phyloP scores from a whole-genome alignment of 169 alveolate species.

The Eimeria necatrix region DNA sequence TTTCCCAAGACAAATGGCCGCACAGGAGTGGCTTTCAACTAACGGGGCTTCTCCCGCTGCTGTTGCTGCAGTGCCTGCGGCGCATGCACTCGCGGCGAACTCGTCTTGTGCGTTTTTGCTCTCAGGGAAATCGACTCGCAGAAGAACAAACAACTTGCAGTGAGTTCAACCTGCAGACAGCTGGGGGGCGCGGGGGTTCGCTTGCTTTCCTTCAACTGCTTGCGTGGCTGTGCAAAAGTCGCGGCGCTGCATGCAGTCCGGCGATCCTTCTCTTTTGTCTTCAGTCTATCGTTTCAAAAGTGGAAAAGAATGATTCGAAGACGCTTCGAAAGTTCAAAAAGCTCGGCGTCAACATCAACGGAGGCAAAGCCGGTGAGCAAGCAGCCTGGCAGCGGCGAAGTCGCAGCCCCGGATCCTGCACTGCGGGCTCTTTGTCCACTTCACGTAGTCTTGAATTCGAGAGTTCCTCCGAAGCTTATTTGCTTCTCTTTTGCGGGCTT shows the following conservation, averaged over 20 bases:
- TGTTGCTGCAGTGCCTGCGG: neutral
- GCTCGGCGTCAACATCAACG: slow-evolving; percentile 76
- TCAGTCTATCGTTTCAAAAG: slow-evolving; percentile 48
- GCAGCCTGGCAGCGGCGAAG: neutral
- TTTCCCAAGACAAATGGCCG: neutral
- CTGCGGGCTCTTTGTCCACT: too few species aligned
- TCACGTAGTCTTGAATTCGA: too few species aligned
- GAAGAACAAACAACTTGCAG: slow-evolving; percentile 76
- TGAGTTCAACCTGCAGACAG: slow-evolving; percentile 63
- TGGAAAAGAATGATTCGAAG: slow-evolving; percentile 69
- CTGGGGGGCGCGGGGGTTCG: neutral
- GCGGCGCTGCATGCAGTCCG: neutral
- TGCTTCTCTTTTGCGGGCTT: too few species aligned
- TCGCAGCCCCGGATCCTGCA: too few species aligned
- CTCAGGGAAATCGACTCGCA: slow-evolving; percentile 80
- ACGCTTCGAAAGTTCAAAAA: slow-evolving; percentile 77
- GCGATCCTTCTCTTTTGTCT: neutral
- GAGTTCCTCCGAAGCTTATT: too few species aligned
- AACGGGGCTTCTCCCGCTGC: too few species aligned
- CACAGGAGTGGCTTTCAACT: too few species aligned
- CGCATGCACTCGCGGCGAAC: neutral
- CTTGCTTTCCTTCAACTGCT: neutral
- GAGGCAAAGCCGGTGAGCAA: slow-evolving; percentile 78
- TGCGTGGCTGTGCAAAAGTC: neutral
- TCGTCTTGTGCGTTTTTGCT: neutral